Percentiles rank a stretch among this genome's conserved stretches.
These are phyloP conservation scores for Podaxis sp. DNA, from an alignment of 768 basidiomycete species.

Conservation along the genomic window DNA sequence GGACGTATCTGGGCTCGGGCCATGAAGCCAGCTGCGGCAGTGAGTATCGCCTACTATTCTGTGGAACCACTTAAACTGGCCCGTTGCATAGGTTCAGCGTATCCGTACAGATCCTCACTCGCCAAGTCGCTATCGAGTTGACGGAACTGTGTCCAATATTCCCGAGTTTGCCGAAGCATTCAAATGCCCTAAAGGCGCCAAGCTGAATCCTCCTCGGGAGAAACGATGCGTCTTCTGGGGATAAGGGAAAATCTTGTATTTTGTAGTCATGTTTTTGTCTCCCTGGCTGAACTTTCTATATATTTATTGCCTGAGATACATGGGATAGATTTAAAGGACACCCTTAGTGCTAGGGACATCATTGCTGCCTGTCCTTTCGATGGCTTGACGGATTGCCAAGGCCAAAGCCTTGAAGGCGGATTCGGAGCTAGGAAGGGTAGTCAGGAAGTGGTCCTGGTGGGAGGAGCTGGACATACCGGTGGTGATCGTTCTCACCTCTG, in stretches of 20 bases:
- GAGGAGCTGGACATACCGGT: slow-evolving; percentile 58
- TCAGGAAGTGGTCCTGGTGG: slow-evolving; percentile 8
- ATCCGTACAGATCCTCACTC: slow-evolving; percentile 90
- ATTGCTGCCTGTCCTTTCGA: slow-evolving; percentile 80
- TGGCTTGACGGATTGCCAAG: slow-evolving; percentile 92
- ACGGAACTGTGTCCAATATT: slow-evolving; percentile 85
- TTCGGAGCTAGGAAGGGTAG: slow-evolving; percentile 65
- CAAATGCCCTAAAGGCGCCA: slow-evolving; percentile 72
- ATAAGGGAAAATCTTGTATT: slow-evolving; percentile 22
- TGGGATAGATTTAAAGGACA: slow-evolving; percentile 50
- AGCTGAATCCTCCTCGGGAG: slow-evolving; percentile 83
- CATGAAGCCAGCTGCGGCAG: slow-evolving; percentile 76
- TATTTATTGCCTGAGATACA: slow-evolving; percentile 10
- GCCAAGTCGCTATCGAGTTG: slow-evolving; percentile 73
- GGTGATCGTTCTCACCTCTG: slow-evolving; percentile 96
- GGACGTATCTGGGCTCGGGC: slow-evolving; percentile 85
- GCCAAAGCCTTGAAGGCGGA: slow-evolving; percentile 98
- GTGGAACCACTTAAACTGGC: not conserved
- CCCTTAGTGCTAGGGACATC: slow-evolving; percentile 98
- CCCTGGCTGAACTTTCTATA: not conserved
- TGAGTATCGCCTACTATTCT: slow-evolving; percentile 30
- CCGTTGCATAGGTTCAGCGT: slow-evolving; percentile 54
- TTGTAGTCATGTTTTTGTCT: slow-evolving; percentile 1
- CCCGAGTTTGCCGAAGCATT: slow-evolving; percentile 89
- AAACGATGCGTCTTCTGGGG: slow-evolving; percentile 83